These are phyloP conservation scores for Metschnikowia gruessii DNA, from an alignment of 805 yeast species.

Conservation along the genomic window DNA sequence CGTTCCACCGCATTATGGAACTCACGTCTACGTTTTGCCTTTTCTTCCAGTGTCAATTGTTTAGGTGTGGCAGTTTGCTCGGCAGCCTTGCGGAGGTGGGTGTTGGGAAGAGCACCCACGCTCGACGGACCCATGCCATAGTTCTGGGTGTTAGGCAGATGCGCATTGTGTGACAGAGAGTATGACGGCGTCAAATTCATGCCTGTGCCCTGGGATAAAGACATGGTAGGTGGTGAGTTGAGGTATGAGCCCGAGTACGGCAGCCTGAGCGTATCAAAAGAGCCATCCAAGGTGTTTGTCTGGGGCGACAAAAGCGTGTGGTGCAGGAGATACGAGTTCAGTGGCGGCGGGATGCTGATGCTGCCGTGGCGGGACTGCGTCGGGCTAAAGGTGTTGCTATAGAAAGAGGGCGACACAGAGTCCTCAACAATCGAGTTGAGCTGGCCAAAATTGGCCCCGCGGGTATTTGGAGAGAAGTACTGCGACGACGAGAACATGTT, in stretches of 20 bases:
- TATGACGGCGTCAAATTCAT: slow-evolving; percentile 8
- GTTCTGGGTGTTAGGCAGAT: slow-evolving; percentile 8
- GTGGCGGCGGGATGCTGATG: slow-evolving; percentile 28
- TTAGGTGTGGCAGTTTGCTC: slow-evolving; percentile 28
- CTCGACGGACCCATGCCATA: slow-evolving; percentile 8
- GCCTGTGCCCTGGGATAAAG: slow-evolving; percentile 19
- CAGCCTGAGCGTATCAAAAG: slow-evolving; percentile 36
- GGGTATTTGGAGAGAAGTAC: slow-evolving; percentile 40
- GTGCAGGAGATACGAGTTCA: slow-evolving; percentile 36
- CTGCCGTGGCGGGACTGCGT: slow-evolving; percentile 30
- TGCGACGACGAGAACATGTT: slow-evolving; percentile 34
- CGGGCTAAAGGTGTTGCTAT: slow-evolving; percentile 31
- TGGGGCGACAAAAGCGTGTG: slow-evolving; percentile 35
- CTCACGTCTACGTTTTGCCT: slow-evolving; percentile 74
- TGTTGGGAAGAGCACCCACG: slow-evolving; percentile 6
- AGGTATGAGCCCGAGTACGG: slow-evolving; percentile 32
- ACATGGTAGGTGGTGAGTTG: slow-evolving; percentile 36
- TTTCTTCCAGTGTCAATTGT: slow-evolving; percentile 59
- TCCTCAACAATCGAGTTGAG: slow-evolving; percentile 37
- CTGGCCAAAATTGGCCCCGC: slow-evolving; percentile 24
- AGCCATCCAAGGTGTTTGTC: slow-evolving; percentile 26
- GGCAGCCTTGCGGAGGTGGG: slow-evolving; percentile 7
- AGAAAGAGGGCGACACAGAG: slow-evolving; percentile 12
- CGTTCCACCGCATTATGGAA: slow-evolving; percentile 94
- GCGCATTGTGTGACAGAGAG: slow-evolving; percentile 4